Evolutionary conservation across 352 stramenopile species (phyloP).

Genomic region (Phytophthora idaei): DNA sequence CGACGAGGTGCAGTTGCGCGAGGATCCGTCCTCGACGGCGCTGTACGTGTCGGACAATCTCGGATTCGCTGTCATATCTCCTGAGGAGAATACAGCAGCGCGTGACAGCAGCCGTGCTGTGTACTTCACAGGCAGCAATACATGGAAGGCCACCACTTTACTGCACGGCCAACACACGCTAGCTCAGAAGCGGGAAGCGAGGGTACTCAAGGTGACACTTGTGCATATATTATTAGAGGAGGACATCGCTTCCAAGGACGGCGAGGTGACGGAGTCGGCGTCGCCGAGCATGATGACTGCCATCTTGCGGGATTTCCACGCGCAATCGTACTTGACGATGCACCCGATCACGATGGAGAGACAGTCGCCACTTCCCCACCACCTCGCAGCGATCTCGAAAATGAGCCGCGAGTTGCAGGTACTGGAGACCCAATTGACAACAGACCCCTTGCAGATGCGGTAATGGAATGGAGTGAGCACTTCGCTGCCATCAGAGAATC

Average conservation of each 20-base stretch:
- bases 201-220: constrained; percentile 44
- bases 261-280: constrained; percentile 24
- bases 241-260: constrained; percentile 27
- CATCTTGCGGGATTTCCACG: constrained; percentile 65
- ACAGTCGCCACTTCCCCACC: constrained; percentile 64
- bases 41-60: constrained; percentile 40
- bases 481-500: constrained; percentile 12
- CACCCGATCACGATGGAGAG: constrained; percentile 69
- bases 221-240: constrained; percentile 41
- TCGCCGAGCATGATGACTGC: constrained; percentile 33
- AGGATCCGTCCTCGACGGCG: constrained; percentile 38
- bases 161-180: constrained; percentile 28
- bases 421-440: constrained; percentile 38
- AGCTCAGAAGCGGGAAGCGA: constrained; percentile 29
- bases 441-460: constrained; percentile 44
- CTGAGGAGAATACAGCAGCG: constrained; percentile 26
- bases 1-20: constrained; percentile 50
- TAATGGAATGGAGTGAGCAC: constrained; percentile 24
- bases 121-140: constrained; percentile 34
- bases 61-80: constrained; percentile 50
- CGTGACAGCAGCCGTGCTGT: constrained; percentile 39
- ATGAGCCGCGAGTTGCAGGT: constrained; percentile 39
- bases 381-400: constrained; percentile 55
- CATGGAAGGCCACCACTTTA: constrained; percentile 43
- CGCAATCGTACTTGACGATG: constrained; percentile 77